These are phyloP conservation scores for Candida ulmi DNA, from an alignment of 805 yeast genomes.

Conservation along the genomic window DNA sequence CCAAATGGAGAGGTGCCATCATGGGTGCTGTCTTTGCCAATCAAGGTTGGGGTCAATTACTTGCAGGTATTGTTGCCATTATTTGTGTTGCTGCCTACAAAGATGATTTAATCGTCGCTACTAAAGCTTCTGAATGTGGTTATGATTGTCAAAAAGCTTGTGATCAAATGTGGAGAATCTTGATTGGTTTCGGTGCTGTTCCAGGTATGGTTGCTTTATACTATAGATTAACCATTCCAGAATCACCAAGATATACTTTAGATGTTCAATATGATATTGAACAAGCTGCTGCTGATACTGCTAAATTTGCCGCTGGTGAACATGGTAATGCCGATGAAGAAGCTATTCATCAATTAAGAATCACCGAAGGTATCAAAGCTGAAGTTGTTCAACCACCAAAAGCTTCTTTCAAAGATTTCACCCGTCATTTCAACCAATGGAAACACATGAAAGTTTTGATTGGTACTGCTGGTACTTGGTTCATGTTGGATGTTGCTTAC, in stretches of 20 bases:
- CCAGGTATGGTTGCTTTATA: constrained; percentile 83
- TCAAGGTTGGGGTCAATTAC: constrained; percentile 94
- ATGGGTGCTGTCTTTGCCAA: constrained; percentile 96
- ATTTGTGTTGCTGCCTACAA: constrained; percentile 75
- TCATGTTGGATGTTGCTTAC: constrained; percentile 82
- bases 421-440: constrained; percentile 76
- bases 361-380: constrained; percentile 46
- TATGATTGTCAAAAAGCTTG: constrained; percentile 66
- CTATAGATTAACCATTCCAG: constrained; percentile 91
- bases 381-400: constrained; percentile 61
- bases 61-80: constrained; percentile 81
- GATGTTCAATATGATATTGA: constrained; percentile 61
- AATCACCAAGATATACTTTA: constrained; percentile 86
- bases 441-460: constrained; percentile 72
- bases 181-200: constrained; percentile 84
- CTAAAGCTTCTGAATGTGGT: constrained; percentile 55
- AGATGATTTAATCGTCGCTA: constrained; percentile 47
- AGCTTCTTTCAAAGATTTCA: constrained; percentile 75
- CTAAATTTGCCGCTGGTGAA: constrained; percentile 44
- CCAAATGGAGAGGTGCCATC: constrained; percentile 97
- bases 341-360: constrained; percentile 39
- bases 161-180: constrained; percentile 93
- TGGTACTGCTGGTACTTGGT: constrained; percentile 93
- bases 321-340: constrained; percentile 43
- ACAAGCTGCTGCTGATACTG: constrained; percentile 51